Base-by-base conservation (phyloP, 306 rosid species). In the Crotalaria pallida region DNA sequence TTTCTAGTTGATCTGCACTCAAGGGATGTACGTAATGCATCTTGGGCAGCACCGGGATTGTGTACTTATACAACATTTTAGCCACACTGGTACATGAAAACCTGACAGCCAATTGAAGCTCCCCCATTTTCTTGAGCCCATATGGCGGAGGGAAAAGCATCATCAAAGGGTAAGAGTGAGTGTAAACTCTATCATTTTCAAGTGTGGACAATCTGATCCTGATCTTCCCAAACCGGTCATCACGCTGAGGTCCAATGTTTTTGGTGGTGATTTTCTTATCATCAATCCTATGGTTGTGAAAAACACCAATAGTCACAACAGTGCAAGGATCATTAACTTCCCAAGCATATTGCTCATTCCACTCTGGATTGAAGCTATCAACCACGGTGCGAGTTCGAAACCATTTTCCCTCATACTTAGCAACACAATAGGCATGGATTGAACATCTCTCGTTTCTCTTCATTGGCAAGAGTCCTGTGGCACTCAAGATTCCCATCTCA, bases 281-380 rank as follows among this genome's bases (percentile, higher is more conserved):
- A 40, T 6, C 8, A 2, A 63, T 23, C 53, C 22, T 43, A 23
- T 21, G 1, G 13, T 63, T 43, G 23, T 43, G n/a, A 24, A 64
- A 44, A 64, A 64, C 56, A 16, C 23, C 41, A 44, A 64, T 5
- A 24, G 70, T 64, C 56, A 64, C 7, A 7, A 64, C 56, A 44
- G 41, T 23, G 56, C 56, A 22, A n/a, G 52, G 56, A 64, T 44
- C 70, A 64, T 64, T 44, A 44, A 64, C 56, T 23, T 44, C 56
- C 70, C 40, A 56, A 26, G 2, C 7, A 19, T 26, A 56, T 26
- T 24, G 61, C 19, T 56, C 61, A 56, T 56, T 26, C 55, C 40
- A 64, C 70, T 24, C n/a, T 13, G 70, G 70, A 44, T 38, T 44
- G 13, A 24, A 23, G 56, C 53, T 41, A 43, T 23, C 23, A 23